Conservation (phyloP, 495 filamentous ascomycete species). For the Penicillium samsonianum region DNA sequence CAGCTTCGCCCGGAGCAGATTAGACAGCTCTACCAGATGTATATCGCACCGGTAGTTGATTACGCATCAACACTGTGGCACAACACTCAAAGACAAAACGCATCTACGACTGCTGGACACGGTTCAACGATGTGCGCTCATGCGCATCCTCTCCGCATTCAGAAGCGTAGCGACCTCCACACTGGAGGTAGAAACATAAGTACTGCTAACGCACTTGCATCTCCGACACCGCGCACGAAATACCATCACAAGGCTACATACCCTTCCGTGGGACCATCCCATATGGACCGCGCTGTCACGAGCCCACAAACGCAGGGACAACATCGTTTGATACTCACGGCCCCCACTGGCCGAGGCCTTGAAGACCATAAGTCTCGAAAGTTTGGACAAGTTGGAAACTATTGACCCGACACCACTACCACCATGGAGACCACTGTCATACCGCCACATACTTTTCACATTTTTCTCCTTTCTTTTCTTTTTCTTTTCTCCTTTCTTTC, state of each 20-base stretch:
- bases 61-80: constrained; percentile 4
- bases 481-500: too few species aligned
- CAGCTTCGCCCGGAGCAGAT: constrained; percentile 26
- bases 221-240: constrained; percentile 1
- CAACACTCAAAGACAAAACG: too few species aligned
- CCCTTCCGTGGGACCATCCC: too few species aligned
- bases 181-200: neutral
- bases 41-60: constrained; percentile 14
- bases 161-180: neutral
- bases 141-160: constrained; percentile 1
- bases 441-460: too few species aligned
- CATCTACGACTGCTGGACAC: neutral
- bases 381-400: too few species aligned
- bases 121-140: neutral
- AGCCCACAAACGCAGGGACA: constrained; percentile 17
- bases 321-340: constrained; percentile 12
- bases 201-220: constrained; percentile 1
- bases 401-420: too few species aligned
- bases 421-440: too few species aligned
- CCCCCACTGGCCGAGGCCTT: constrained; percentile 22
- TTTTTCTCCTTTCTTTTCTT: too few species aligned
- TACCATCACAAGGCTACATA: neutral
- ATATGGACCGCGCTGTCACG: constrained; percentile 5
- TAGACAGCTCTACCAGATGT: constrained; percentile 27
- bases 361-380: constrained; percentile 19